Percentiles rank a stretch among this genome's conserved stretches.
These are phyloP conservation scores for Collybia nuda DNA, from an alignment of 768 basidiomycete species.

Conservation along the genomic window DNA sequence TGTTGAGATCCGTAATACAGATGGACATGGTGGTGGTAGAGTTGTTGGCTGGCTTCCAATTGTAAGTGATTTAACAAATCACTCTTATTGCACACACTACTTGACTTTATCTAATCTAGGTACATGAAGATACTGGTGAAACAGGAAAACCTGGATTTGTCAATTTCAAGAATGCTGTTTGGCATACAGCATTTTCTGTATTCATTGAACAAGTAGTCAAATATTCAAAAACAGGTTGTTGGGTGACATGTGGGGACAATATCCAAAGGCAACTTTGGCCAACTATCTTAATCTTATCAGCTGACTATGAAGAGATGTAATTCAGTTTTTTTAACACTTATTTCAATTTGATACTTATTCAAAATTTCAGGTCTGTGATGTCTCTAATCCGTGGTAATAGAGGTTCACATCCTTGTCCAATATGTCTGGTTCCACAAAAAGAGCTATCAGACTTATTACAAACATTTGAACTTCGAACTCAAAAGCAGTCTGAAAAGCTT, in stretches of 20 bases:
- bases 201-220: constrained; percentile 23
- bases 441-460: constrained; percentile 20
- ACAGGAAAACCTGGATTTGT: constrained; percentile 26
- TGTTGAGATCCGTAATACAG: constrained; percentile 26
- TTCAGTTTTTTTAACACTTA: neutral
- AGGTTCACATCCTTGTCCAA: constrained; percentile 32
- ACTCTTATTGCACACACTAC: no score
- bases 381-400: constrained; percentile 6
- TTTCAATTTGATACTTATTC: neutral
- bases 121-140: constrained; percentile 22
- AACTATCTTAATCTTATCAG: constrained; percentile 3
- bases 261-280: constrained; percentile 9
- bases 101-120: no score
- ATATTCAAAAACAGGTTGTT: constrained; percentile 15
- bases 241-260: constrained; percentile 18
- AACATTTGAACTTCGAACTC: constrained; percentile 15
- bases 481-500: constrained; percentile 9
- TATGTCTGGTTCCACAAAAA: constrained; percentile 31
- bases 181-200: constrained; percentile 33
- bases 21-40: constrained; percentile 26
- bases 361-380: neutral
- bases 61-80: constrained; percentile 13
- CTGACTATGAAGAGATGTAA: constrained; percentile 21
- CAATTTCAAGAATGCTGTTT: constrained; percentile 31
- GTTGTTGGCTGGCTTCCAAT: constrained; percentile 36